Evolutionary conservation across 2,329 filamentous ascomycete genomes (phyloP).

Genomic region (Ascochyta rabiei): DNA sequence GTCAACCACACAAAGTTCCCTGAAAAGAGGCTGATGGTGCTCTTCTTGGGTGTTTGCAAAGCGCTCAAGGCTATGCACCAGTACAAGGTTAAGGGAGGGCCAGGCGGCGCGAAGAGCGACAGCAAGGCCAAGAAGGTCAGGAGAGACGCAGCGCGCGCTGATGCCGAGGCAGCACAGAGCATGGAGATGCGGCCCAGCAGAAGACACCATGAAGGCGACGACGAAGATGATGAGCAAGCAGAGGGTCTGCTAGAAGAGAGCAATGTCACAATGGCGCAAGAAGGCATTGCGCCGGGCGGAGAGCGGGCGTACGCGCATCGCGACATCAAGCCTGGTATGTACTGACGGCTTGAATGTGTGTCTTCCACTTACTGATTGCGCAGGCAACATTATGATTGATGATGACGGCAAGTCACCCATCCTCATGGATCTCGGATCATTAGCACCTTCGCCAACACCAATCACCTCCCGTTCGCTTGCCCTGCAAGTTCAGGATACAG

Average conservation of each 20-base stretch:
- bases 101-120: slow-evolving; percentile 57
- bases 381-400: slow-evolving; percentile 96
- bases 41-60: slow-evolving; percentile 91
- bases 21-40: slow-evolving; percentile 81
- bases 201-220: slow-evolving; percentile 54
- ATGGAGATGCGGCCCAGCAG: slow-evolving; percentile 52
- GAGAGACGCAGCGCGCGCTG: slow-evolving; percentile 61
- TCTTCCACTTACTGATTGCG: slow-evolving; percentile 18
- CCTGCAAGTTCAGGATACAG: slow-evolving; percentile 89
- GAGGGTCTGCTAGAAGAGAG: slow-evolving; percentile 83
- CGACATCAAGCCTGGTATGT: slow-evolving; percentile 92
- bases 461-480: slow-evolving; percentile 91
- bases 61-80: slow-evolving; percentile 91
- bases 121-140: slow-evolving; percentile 62
- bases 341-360: too few species aligned
- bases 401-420: slow-evolving; percentile 88
- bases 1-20: slow-evolving; percentile 94
- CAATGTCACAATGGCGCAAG: slow-evolving; percentile 71
- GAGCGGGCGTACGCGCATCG: slow-evolving; percentile 86
- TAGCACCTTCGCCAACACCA: slow-evolving; percentile 83
- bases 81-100: slow-evolving; percentile 70
- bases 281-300: slow-evolving; percentile 71
- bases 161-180: slow-evolving; percentile 54
- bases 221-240: slow-evolving; percentile 76
- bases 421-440: slow-evolving; percentile 94